A percentile compares a stretch with the other conserved stretches of the same genome.
These are phyloP conservation scores for Epicoccum nigrum DNA, from an alignment of 2,329 filamentous ascomycete genomes.

Conservation along the genomic window DNA sequence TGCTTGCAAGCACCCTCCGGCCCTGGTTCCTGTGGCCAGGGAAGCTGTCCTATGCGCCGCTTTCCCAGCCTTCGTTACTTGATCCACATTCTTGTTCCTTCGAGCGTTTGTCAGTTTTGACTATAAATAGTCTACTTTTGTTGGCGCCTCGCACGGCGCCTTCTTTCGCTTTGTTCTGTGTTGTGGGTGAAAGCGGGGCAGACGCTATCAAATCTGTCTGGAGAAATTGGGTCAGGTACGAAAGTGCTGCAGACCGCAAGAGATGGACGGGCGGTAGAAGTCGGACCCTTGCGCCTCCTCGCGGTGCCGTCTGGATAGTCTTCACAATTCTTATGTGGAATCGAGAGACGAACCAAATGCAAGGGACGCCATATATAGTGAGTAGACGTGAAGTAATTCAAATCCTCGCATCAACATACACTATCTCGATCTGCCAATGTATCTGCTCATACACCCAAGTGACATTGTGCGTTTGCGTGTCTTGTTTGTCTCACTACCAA, in stretches of 20 bases:
- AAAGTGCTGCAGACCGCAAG: slow-evolving; percentile 34
- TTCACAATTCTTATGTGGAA: slow-evolving; percentile 11
- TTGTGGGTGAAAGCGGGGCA: slow-evolving; percentile 18
- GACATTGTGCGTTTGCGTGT: no score
- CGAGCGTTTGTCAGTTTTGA: slow-evolving; percentile 4
- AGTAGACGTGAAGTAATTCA: no score
- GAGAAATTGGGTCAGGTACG: slow-evolving; percentile 30
- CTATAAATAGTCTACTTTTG: slow-evolving; percentile 4
- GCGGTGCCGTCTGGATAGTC: slow-evolving; percentile 46
- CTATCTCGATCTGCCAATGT: no score
- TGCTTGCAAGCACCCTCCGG: slow-evolving; percentile 28
- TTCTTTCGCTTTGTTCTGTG: slow-evolving; percentile 2
- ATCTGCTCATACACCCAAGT: no score
- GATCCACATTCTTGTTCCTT: slow-evolving; percentile 5
- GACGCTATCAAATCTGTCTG: slow-evolving; percentile 22
- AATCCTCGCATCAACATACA: no score
- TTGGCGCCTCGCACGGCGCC: neutral
- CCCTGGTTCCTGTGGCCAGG: slow-evolving; percentile 4
- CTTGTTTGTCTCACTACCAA: no score
- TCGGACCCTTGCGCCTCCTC: slow-evolving; percentile 48
- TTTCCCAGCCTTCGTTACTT: slow-evolving; percentile 8
- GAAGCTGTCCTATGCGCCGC: slow-evolving; percentile 14
- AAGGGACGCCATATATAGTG: slow-evolving; percentile 30
- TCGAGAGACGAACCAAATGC: slow-evolving; percentile 43
- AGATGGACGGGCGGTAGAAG: slow-evolving; percentile 44